Evolutionary conservation across 2,329 filamentous ascomycete genomes (phyloP).

Genomic region (Xylariaceae sp.): DNA sequence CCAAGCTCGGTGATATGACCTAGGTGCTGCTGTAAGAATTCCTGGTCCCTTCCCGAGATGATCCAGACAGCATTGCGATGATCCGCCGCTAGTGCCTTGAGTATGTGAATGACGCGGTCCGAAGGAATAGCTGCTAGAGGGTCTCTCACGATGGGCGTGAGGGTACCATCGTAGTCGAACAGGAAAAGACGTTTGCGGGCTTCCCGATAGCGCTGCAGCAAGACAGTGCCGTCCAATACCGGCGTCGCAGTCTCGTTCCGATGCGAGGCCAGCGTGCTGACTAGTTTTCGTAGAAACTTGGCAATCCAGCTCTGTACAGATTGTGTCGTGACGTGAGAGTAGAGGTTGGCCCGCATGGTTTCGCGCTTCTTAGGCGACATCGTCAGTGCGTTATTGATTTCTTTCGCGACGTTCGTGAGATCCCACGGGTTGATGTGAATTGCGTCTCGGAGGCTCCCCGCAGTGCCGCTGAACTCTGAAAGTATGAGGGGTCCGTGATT

Average conservation of each 20-base stretch:
- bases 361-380: constrained; percentile 64
- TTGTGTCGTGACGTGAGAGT: constrained; percentile 77
- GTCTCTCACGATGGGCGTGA: constrained; percentile 91
- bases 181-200: constrained; percentile 83
- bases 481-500: constrained; percentile 83
- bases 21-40: constrained; percentile 83
- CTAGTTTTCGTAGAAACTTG: constrained; percentile 70
- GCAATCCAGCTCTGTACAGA: constrained; percentile 83
- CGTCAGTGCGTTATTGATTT: constrained; percentile 74
- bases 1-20: constrained; percentile 86
- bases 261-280: constrained; percentile 73
- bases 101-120: constrained; percentile 69
- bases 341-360: constrained; percentile 67
- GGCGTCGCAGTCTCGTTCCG: constrained; percentile 74
- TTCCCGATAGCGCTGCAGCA: constrained; percentile 68
- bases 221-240: constrained; percentile 65
- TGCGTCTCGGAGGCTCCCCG: constrained; percentile 75
- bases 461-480: constrained; percentile 94
- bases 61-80: constrained; percentile 92
- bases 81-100: constrained; percentile 75
- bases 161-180: constrained; percentile 97
- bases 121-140: constrained; percentile 85
- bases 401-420: constrained; percentile 71
- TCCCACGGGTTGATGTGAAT: constrained; percentile 98
- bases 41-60: constrained; percentile 89